phyloP scores from a whole-genome alignment of 352 stramenopile species.

The Globisporangium barbulae region DNA sequence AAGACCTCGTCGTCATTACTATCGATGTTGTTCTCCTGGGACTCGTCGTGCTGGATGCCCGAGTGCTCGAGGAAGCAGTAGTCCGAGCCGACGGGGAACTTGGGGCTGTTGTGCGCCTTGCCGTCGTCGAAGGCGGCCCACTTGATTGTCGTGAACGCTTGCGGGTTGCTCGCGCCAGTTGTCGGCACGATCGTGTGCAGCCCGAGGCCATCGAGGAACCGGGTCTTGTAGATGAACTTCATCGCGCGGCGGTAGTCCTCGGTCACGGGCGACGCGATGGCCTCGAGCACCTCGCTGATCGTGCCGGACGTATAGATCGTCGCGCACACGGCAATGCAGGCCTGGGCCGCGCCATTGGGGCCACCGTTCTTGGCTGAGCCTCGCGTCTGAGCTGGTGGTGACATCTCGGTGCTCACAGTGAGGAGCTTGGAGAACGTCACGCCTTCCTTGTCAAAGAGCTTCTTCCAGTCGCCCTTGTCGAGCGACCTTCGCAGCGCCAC shows the following conservation, averaged over 20 bases:
- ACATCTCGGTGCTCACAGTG: slow-evolving; percentile 27
- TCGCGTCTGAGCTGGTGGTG: slow-evolving; percentile 4
- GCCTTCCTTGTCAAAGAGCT: slow-evolving; percentile 48
- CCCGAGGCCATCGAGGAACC: slow-evolving; percentile 60
- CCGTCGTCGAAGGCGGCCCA: slow-evolving; percentile 65
- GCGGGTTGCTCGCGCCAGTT: slow-evolving; percentile 19
- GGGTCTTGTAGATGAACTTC: slow-evolving; percentile 53
- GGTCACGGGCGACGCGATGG: slow-evolving; percentile 53
- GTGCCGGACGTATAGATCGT: slow-evolving; percentile 49
- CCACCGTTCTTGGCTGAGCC: neutral
- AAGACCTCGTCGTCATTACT: slow-evolving; percentile 22
- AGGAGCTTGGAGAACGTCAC: slow-evolving; percentile 63
- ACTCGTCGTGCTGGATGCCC: slow-evolving; percentile 35
- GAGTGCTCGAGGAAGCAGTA: slow-evolving; percentile 82
- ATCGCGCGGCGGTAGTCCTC: slow-evolving; percentile 69
- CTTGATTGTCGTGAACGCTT: slow-evolving; percentile 69
- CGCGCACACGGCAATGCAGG: slow-evolving; percentile 63
- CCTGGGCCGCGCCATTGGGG: slow-evolving; percentile 17
- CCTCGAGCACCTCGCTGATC: slow-evolving; percentile 64
- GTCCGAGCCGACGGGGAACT: slow-evolving; percentile 41
- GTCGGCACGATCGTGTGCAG: slow-evolving; percentile 45
- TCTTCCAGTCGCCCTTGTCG: slow-evolving; percentile 56
- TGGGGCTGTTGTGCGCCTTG: slow-evolving; percentile 25
- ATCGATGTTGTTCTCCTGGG: neutral
- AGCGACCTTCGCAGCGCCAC: slow-evolving; percentile 38